A percentile compares a stretch with the other conserved stretches of the same genome.
phyloP scores from a whole-genome alignment of 257 asterid species.

The Coffea canephora region DNA sequence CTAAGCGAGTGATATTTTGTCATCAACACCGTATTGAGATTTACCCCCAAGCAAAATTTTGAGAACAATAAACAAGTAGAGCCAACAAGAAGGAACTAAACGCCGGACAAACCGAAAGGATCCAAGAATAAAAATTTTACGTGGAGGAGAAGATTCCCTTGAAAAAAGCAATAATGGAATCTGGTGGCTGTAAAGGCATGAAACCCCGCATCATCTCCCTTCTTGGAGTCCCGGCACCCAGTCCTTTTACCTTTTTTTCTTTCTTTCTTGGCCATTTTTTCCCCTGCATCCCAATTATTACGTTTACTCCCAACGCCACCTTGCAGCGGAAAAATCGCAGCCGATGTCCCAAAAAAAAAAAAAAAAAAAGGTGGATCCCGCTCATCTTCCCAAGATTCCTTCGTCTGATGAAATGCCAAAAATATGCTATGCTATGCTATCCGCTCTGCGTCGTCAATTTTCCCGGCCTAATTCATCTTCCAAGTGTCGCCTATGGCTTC shows the following conservation, averaged over 20 bases:
- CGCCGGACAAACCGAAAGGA: too few species aligned
- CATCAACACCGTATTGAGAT: too few species aligned
- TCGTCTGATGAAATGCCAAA: background rate
- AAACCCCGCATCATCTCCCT: background rate
- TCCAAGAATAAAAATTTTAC: background rate
- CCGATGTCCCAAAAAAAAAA: background rate
- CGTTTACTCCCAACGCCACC: background rate
- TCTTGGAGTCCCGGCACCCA: too few species aligned
- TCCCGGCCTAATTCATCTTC: background rate
- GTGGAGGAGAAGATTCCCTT: slow-evolving; percentile 17
- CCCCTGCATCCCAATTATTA: background rate
- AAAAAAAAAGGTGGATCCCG: slow-evolving; percentile 12
- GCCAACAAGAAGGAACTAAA: too few species aligned
- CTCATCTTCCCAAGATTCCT: slow-evolving; percentile 20
- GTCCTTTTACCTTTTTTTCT: too few species aligned
- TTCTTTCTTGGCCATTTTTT: background rate
- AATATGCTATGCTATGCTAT: too few species aligned
- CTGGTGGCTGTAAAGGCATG: slow-evolving; percentile 29
- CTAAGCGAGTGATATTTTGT: too few species aligned
- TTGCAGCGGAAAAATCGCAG: slow-evolving; percentile 1
- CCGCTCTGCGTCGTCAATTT: background rate
- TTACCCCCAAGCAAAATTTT: too few species aligned
- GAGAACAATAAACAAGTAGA: too few species aligned
- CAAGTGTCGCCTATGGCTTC: background rate
- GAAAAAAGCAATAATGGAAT: slow-evolving; percentile 19